Conservation (phyloP, 352 stramenopile genomes). For the Pythium phragmitis region DNA sequence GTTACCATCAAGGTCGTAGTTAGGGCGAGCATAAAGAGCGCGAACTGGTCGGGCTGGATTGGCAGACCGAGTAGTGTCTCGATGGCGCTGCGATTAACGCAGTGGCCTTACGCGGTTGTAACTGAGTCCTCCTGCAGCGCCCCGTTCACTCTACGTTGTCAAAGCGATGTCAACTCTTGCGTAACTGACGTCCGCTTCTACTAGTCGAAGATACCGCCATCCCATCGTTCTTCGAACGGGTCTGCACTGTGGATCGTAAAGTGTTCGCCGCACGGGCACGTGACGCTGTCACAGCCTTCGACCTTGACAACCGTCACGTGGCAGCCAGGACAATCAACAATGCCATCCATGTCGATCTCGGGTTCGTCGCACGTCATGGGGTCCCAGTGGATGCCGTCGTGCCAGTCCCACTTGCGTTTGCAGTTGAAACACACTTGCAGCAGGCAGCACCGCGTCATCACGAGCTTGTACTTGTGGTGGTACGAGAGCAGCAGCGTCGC, state of each 20-base stretch:
- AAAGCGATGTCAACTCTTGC: too few species aligned
- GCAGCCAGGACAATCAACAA: constrained; percentile 40
- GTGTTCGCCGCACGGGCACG: constrained; percentile 36
- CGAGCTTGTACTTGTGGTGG: constrained; percentile 31
- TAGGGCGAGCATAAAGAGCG: too few species aligned
- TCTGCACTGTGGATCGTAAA: constrained; percentile 17
- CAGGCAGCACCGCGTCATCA: constrained; percentile 31
- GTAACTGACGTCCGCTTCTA: background rate
- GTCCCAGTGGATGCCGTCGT: constrained; percentile 27
- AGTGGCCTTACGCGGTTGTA: too few species aligned
- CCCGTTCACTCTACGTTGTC: too few species aligned
- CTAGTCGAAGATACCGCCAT: constrained; percentile 16
- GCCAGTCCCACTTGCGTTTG: constrained; percentile 31
- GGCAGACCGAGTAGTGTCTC: too few species aligned
- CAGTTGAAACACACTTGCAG: constrained; percentile 47
- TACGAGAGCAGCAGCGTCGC: constrained; percentile 41
- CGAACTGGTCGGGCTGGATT: too few species aligned
- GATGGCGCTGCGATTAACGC: too few species aligned
- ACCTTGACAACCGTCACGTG: constrained; percentile 50
- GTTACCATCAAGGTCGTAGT: too few species aligned
- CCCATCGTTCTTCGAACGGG: constrained; percentile 16
- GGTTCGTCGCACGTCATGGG: constrained; percentile 21
- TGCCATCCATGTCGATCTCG: constrained; percentile 29
- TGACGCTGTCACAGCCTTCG: constrained; percentile 41
- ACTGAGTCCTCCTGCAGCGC: too few species aligned